Evolutionary conservation across 75 land plant species (phyloP), one percentile per base, ranked within the genome.

Genomic region (Pinus taeda): DNA sequence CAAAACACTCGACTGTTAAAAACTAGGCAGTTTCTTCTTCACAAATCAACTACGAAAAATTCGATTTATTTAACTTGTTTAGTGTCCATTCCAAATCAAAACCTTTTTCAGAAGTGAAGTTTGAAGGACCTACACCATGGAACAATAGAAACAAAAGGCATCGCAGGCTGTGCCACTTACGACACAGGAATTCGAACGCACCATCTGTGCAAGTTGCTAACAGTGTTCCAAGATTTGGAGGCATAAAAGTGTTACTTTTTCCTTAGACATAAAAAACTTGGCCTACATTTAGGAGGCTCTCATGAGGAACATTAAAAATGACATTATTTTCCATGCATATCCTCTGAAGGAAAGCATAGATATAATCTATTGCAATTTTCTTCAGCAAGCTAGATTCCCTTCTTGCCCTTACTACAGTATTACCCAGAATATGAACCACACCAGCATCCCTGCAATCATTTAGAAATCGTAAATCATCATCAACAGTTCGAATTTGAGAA

Each of bases 391-490:
- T 75, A 8, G 93, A 81, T 17, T 84, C 90, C 67, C 87, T 84
- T 6, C 86, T 81, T 9, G 93, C 89, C 57, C 85, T 88, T 49
- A 95, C 82, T 24, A 92, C 79, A 3, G 91, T 89, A 79, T 95
- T 93, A 14, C 98, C 98, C 18, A 95, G 78, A 14, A 95, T 88
- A 76, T 95, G 94, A 30, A 95, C 95, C 24, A 95, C 87, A 24
- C 90, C 90, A 1, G 88, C 87, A 42, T 88, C 93, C 53, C 81
- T 88, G 49, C 91, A 91, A 20, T 75, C 71, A 30, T 75, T 83
- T 82, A 93, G 65, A 65, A 79, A 88, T 76, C 82, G 81, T 53
- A 87, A 37, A 74, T 93, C 95, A 79, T 88, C 86, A 7, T 60
- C 81, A 5, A 64, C 83, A 0, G 77, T 84, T 21, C 63, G 84